Percentiles rank a stretch among this genome's conserved stretches.
phyloP scores from a whole-genome alignment of 345 rosid species.

The Euphorbia tirucalli region DNA sequence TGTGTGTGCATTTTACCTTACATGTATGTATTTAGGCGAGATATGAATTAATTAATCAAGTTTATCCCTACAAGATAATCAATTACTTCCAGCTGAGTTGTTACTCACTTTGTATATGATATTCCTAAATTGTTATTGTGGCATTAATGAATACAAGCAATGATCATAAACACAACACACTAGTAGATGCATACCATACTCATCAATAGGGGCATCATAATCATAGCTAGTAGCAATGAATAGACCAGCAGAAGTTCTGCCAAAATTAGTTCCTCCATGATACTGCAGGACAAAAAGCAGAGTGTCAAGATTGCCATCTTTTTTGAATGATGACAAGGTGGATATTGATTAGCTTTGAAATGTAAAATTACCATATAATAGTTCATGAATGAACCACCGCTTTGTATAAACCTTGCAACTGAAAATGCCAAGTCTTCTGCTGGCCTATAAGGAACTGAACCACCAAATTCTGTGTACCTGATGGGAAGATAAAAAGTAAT shows the following conservation, averaged over 20 bases:
- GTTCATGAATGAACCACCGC: slow-evolving; percentile 41
- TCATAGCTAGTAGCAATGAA: slow-evolving; percentile 53
- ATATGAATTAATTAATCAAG: not conserved
- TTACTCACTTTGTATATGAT: not conserved
- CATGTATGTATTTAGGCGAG: too few relatives aligned
- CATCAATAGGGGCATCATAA: slow-evolving; percentile 53
- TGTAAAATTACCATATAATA: slow-evolving; percentile 38
- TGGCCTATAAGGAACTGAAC: slow-evolving; percentile 43
- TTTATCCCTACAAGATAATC: not conserved
- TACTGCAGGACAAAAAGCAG: slow-evolving; percentile 28
- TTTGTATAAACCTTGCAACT: slow-evolving; percentile 48
- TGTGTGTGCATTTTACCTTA: too few relatives aligned
- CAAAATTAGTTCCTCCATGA: slow-evolving; percentile 55
- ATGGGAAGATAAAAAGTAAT: not conserved
- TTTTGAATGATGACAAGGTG: not conserved
- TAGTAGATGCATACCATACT: slow-evolving; percentile 32
- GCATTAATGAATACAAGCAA: slow-evolving; percentile 4
- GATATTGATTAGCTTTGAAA: not conserved
- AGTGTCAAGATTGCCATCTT: not conserved
- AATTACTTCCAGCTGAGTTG: slow-evolving; percentile 9
- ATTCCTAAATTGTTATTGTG: not conserved
- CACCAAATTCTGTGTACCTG: slow-evolving; percentile 46
- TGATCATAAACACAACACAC: not conserved
- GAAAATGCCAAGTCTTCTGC: slow-evolving; percentile 47
- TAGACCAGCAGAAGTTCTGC: slow-evolving; percentile 45